phyloP scores from a whole-genome alignment of 2,329 filamentous ascomycete species.

The Amphichorda felina region DNA sequence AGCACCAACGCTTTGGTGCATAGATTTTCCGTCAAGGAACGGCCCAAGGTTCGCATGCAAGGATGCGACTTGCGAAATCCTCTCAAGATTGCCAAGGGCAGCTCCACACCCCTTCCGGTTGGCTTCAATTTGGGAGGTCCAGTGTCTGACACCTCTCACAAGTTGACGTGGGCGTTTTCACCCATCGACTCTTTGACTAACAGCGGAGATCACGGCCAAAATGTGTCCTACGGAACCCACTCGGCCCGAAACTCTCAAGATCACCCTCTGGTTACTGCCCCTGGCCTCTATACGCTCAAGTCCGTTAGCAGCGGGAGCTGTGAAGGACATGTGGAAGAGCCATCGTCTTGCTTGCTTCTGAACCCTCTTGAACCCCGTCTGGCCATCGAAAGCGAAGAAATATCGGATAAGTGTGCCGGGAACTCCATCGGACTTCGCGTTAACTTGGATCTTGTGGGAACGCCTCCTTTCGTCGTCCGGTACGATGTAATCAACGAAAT shows the following conservation, averaged over 20 bases:
- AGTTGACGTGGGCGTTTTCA: conserved; percentile 72
- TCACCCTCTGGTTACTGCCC: conserved; percentile 56
- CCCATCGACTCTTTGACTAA: conserved; percentile 57
- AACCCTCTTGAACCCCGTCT: conserved; percentile 84
- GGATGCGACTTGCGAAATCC: conserved; percentile 73
- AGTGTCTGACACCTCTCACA: conserved; percentile 51
- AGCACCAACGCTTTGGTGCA: conserved; percentile 60
- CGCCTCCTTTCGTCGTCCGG: conserved; percentile 75
- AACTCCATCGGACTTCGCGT: conserved; percentile 86
- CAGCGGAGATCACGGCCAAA: conserved; percentile 56
- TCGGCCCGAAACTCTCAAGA: conserved; percentile 50
- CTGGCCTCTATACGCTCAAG: conserved; percentile 78
- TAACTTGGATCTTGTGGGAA: conserved; percentile 81
- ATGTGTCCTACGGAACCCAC: conserved; percentile 44
- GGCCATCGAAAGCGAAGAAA: conserved; percentile 61
- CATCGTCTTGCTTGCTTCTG: conserved; percentile 81
- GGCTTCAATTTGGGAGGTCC: conserved; percentile 53
- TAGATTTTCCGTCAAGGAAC: conserved; percentile 74
- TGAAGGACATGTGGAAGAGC: conserved; percentile 80
- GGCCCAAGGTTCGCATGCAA: conserved; percentile 59
- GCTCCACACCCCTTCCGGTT: conserved; percentile 56
- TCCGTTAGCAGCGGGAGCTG: conserved; percentile 73
- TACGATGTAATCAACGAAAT: conserved; percentile 63
- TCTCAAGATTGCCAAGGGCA: conserved; percentile 71
- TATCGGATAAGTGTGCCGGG: conserved; percentile 89